Conservation (phyloP, 139 green algal species). For the Coelastrella sp. region DNA sequence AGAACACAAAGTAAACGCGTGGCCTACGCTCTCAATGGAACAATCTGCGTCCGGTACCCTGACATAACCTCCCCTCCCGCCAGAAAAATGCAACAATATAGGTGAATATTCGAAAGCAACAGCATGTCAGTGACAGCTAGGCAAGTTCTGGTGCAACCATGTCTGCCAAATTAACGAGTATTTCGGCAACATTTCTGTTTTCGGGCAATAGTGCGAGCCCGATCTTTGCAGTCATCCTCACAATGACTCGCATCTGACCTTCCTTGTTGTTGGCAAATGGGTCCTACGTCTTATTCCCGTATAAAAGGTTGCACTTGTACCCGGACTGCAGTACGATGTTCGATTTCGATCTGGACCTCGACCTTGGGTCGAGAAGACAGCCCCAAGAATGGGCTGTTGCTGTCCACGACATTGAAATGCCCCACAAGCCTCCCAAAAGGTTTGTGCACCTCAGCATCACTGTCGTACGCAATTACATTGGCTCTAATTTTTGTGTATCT, state of each 20-base stretch:
- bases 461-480: too few relatives aligned
- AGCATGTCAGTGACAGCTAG: background rate
- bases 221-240: background rate
- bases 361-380: slow-evolving; percentile 55
- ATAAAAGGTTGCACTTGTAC: background rate
- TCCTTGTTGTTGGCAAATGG: background rate
- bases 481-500: background rate
- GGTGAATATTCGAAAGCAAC: background rate
- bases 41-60: too few relatives aligned
- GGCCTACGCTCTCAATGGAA: too few relatives aligned
- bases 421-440: slow-evolving; percentile 27
- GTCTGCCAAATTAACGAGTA: too few relatives aligned
- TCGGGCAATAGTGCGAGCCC: too few relatives aligned
- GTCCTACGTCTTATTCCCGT: background rate
- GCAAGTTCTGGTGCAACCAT: too few relatives aligned
- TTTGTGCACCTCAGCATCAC: background rate
- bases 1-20: too few relatives aligned
- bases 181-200: too few relatives aligned
- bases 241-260: background rate
- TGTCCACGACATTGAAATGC: slow-evolving; percentile 12
- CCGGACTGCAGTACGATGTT: slow-evolving; percentile 45
- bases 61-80: too few relatives aligned
- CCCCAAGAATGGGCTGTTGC: slow-evolving; percentile 43
- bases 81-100: too few relatives aligned
- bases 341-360: slow-evolving; percentile 54